These are phyloP conservation scores for Paraleonurus japonicus DNA, from an alignment of 257 asterid species.

Conservation along the genomic window DNA sequence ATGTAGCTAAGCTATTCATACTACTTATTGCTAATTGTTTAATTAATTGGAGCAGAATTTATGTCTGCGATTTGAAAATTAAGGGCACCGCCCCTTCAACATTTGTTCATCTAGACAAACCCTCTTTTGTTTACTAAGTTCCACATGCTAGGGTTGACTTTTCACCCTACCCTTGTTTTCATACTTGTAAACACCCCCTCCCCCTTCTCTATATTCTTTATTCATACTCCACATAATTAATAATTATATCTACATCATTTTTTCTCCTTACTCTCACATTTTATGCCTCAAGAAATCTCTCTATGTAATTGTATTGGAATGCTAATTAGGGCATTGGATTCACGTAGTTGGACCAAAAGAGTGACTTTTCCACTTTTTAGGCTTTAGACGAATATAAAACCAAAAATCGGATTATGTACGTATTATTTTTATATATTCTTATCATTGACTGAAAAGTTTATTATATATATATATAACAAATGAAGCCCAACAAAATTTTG, in stretches of 20 bases:
- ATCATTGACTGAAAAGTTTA: neutral
- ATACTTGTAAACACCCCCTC: neutral
- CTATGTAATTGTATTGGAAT: neutral
- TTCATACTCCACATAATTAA: neutral
- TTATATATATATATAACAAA: neutral
- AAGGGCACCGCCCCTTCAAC: constrained; percentile 27
- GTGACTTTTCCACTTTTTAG: neutral
- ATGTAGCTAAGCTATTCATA: neutral
- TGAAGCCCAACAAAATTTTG: neutral
- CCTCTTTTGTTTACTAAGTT: constrained; percentile 17
- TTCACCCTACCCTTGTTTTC: constrained; percentile 40
- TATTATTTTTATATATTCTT: neutral
- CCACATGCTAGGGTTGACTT: constrained; percentile 64
- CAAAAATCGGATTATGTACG: neutral
- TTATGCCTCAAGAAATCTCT: neutral
- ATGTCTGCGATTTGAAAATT: neutral
- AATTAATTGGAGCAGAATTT: constrained; percentile 15
- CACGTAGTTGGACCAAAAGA: neutral
- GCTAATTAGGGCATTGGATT: neutral
- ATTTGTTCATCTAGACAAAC: neutral
- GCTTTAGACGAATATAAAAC: neutral
- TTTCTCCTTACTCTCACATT: constrained; percentile 5
- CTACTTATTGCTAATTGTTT: neutral
- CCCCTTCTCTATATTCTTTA: neutral
- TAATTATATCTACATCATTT: neutral